Base-by-base conservation (phyloP, 2,329 filamentous ascomycete genomes). In the Capronia epimyces region DNA sequence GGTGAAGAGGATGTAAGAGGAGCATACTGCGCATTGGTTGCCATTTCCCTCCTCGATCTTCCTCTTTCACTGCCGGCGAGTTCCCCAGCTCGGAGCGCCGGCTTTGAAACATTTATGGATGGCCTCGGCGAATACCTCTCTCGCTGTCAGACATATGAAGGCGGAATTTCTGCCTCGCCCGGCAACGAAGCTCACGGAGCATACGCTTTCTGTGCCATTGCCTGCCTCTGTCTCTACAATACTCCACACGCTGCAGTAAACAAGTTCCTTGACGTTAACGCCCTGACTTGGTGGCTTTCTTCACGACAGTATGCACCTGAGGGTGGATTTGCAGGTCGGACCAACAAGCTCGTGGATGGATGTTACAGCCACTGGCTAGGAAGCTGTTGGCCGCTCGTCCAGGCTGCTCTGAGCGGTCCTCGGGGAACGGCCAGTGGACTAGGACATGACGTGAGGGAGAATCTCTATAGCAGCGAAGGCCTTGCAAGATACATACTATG, bases 291-390 rank as follows among this genome's bases (percentile, higher is more conserved):
- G 53, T 98, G 93, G 89, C 80, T 98, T 32, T 91, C 89, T 6
- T 83, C 87, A 39, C 84, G 89, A 53, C 93, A 98, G 69, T 87
- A 91, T 67, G 82, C 83, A 24, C 93, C 91, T 2, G 93, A 97
- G 68, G 90, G 90, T 58, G 93, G 93, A 29, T 90, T 95, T 65
- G 86, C 88, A 34, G 93, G 93, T 55, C 85, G 93, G 61, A 95
- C 91, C 22, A 97, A 97, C 76, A 98, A 98, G 72, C 78, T 98
- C 25, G 93, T 97, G 25, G 93, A 98, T 68, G 93, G 91, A 40
- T 98, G 93, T 72, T 98, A 98, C 73, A 95, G 88, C 66, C 91
- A 96, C 70, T 98, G 93, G 93, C 86, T 95, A 27, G 93, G 93
- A 48, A 87, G 86, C 48, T 97, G 90, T 72, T 98, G 90, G 88